phyloP scores from a whole-genome alignment of 2,329 filamentous ascomycete genomes.

The Periglandula ipomoeae region DNA sequence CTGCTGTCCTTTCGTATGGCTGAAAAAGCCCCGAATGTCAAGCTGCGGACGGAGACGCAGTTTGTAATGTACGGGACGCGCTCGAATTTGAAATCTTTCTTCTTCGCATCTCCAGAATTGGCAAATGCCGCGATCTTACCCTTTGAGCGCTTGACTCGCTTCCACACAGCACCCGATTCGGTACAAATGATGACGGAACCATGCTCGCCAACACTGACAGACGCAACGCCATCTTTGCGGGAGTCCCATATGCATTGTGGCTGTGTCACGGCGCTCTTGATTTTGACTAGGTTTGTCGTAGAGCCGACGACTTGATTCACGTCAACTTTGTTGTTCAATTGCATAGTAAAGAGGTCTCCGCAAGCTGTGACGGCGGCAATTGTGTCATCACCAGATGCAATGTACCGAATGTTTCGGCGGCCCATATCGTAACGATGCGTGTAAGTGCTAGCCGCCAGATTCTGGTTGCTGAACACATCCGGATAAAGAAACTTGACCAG shows the following conservation, averaged over 20 bases:
- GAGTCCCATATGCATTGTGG: constrained; percentile 84
- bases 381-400: constrained; percentile 80
- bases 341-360: constrained; percentile 82
- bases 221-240: constrained; percentile 75
- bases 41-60: constrained; percentile 76
- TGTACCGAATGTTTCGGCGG: constrained; percentile 62
- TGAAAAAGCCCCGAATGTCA: constrained; percentile 81
- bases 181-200: constrained; percentile 93
- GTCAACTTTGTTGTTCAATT: constrained; percentile 61
- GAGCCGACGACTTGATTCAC: constrained; percentile 53
- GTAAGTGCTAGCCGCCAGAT: constrained; percentile 53
- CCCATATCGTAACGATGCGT: constrained; percentile 44
- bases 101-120: constrained; percentile 45
- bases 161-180: constrained; percentile 87
- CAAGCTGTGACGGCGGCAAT: constrained; percentile 78
- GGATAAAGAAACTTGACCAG: constrained; percentile 71
- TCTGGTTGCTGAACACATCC: constrained; percentile 62
- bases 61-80: constrained; percentile 82
- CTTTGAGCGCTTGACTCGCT: constrained; percentile 71
- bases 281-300: constrained; percentile 88
- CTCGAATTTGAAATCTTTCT: constrained; percentile 92
- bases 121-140: constrained; percentile 55
- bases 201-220: constrained; percentile 83
- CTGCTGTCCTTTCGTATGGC: constrained; percentile 78
- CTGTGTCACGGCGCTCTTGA: constrained; percentile 68